Percentiles rank a stretch among this genome's conserved stretches.
Evolutionary conservation across 2,329 filamentous ascomycete species (phyloP).

Genomic region (Bretziella fagacearum): DNA sequence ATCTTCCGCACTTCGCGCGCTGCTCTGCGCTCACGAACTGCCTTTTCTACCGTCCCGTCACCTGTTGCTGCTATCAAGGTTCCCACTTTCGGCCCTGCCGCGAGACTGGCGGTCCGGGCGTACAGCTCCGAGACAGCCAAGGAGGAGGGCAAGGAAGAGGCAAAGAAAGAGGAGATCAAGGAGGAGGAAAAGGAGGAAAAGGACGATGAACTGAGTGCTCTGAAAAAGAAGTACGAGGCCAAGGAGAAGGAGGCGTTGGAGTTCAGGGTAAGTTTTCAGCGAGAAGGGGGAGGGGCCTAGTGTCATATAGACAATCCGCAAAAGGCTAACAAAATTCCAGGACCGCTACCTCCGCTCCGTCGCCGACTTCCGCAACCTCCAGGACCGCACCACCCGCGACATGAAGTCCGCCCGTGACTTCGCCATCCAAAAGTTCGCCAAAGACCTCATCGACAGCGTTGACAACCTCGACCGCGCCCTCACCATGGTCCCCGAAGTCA

Average conservation of each 20-base stretch:
- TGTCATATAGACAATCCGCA: not conserved
- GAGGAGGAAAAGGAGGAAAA: slow-evolving; percentile 18
- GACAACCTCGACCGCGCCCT: slow-evolving; percentile 96
- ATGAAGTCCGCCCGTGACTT: slow-evolving; percentile 78
- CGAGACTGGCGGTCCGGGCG: slow-evolving; percentile 9
- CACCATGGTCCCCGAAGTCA: slow-evolving; percentile 56
- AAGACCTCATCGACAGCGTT: slow-evolving; percentile 84
- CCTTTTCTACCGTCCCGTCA: not conserved
- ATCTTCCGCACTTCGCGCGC: slow-evolving; percentile 10
- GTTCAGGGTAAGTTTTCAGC: slow-evolving; percentile 50
- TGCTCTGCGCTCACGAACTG: slow-evolving; percentile 7
- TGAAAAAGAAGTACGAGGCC: slow-evolving; percentile 35
- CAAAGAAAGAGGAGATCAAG: slow-evolving; percentile 16
- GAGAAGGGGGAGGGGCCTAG: not conserved
- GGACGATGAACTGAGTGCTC: slow-evolving; percentile 25
- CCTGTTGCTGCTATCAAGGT: not conserved
- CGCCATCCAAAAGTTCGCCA: slow-evolving; percentile 87
- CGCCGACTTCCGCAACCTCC: slow-evolving; percentile 94
- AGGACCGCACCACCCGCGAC: slow-evolving; percentile 84
- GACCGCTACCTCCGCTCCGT: slow-evolving; percentile 89
- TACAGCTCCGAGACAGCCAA: slow-evolving; percentile 15
- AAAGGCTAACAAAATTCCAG: slow-evolving; percentile 28
- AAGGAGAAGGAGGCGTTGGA: slow-evolving; percentile 45
- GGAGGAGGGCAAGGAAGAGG: slow-evolving; percentile 19
- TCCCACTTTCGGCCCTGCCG: not conserved